These are phyloP conservation scores for Amanita pallidorosea DNA, from an alignment of 768 basidiomycete genomes.

Conservation along the genomic window DNA sequence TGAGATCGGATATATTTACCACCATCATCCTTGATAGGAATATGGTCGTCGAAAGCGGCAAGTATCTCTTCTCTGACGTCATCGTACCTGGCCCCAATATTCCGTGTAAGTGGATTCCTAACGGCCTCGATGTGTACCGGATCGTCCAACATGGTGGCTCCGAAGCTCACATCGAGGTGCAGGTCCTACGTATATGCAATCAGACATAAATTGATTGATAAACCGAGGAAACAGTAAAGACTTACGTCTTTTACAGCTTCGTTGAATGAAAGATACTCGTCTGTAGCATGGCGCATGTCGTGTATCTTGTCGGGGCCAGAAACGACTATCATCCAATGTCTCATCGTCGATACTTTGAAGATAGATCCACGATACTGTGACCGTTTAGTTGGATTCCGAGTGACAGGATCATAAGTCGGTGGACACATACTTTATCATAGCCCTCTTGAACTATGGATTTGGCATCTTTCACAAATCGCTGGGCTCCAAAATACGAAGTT, in stretches of 20 bases:
- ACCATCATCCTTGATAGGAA: conserved; percentile 2
- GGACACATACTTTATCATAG: conserved; percentile 15
- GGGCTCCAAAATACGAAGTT: background rate
- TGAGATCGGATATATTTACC: background rate
- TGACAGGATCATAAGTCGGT: background rate
- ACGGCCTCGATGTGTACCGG: conserved; percentile 12
- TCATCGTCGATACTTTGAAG: conserved; percentile 33
- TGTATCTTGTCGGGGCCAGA: conserved; percentile 19
- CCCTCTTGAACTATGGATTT: conserved; percentile 21
- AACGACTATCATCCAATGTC: conserved; percentile 35
- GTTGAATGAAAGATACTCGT: no score
- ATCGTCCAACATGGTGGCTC: conserved; percentile 11
- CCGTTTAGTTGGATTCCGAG: background rate
- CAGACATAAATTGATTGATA: background rate
- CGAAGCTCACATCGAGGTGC: conserved; percentile 24
- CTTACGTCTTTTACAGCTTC: background rate
- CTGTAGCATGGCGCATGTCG: no score
- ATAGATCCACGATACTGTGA: conserved; percentile 14
- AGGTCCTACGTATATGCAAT: conserved; percentile 11
- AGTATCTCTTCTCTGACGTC: conserved; percentile 16
- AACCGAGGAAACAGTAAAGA: background rate
- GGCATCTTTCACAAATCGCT: conserved; percentile 12
- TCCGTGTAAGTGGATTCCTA: conserved; percentile 16
- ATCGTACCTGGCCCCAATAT: conserved; percentile 15
- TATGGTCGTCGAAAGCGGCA: conserved; percentile 11